Evolutionary conservation across 768 basidiomycete species (phyloP).

Genomic region (Nidula microcarpa): DNA sequence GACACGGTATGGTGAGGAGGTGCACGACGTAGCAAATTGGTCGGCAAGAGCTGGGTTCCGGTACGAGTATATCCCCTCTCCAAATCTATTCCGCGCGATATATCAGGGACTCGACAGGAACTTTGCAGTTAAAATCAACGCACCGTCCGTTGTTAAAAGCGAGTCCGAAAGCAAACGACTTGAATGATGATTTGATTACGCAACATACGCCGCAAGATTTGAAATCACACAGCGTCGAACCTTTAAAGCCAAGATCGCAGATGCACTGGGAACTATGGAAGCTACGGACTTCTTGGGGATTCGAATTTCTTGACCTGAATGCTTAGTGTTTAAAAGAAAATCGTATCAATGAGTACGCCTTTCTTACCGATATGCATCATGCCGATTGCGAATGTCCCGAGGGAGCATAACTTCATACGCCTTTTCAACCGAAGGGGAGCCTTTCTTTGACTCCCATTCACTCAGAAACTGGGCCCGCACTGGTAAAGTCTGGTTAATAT

Average conservation of each 20-base stretch:
- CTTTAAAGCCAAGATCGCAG: conserved; percentile 61
- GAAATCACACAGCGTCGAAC: conserved; percentile 48
- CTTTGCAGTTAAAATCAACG: conserved; percentile 9
- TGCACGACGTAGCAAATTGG: conserved; percentile 60
- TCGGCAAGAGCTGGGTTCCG: conserved; percentile 58
- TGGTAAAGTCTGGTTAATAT: conserved; percentile 16
- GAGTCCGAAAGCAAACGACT: conserved; percentile 52
- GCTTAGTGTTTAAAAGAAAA: too few relatives aligned
- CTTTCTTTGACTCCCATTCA: conserved; percentile 46
- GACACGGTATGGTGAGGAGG: conserved; percentile 63
- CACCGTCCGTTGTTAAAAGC: conserved; percentile 53
- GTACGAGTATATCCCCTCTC: conserved; percentile 63
- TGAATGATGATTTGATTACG: conserved; percentile 55
- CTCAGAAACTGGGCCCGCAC: conserved; percentile 48
- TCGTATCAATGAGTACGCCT: too few relatives aligned
- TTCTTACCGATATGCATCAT: conserved; percentile 47
- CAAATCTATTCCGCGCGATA: conserved; percentile 35
- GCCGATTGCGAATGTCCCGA: conserved; percentile 36
- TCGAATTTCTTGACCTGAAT: conserved; percentile 28
- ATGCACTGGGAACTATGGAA: conserved; percentile 67
- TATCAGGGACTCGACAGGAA: conserved; percentile 3
- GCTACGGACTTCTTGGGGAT: conserved; percentile 47
- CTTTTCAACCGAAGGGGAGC: conserved; percentile 44
- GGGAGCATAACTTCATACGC: conserved; percentile 50
- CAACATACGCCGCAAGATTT: conserved; percentile 65